Evolutionary conservation across 1,284 basidiomycete genomes (phyloP).

Genomic region (Boletus smithii): DNA sequence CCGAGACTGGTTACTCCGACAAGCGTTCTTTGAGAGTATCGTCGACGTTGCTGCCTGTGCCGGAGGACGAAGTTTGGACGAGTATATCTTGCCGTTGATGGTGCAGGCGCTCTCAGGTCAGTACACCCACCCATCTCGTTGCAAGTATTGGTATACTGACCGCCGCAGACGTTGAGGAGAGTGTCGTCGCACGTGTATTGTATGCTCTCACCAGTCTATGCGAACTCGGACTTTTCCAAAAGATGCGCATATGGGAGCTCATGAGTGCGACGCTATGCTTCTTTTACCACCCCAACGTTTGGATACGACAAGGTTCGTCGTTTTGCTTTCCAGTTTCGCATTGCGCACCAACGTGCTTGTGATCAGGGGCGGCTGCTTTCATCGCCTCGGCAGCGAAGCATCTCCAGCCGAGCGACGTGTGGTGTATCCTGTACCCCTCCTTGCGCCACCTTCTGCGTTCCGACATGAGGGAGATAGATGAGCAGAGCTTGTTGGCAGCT

Average conservation of each 20-base stretch:
- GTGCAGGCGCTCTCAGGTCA: slow-evolving; percentile 86
- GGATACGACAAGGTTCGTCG: slow-evolving; percentile 83
- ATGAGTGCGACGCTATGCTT: slow-evolving; percentile 86
- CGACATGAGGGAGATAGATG: slow-evolving; percentile 79
- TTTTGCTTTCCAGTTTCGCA: not conserved
- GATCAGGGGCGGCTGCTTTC: slow-evolving; percentile 77
- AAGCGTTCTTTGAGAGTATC: slow-evolving; percentile 94
- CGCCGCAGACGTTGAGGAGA: slow-evolving; percentile 84
- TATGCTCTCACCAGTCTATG: slow-evolving; percentile 82
- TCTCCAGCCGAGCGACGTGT: slow-evolving; percentile 82
- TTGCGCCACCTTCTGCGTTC: slow-evolving; percentile 82
- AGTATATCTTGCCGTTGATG: slow-evolving; percentile 92
- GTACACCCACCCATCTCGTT: slow-evolving; percentile 17
- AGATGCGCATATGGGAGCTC: slow-evolving; percentile 92
- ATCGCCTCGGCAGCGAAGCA: slow-evolving; percentile 81
- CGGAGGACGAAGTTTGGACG: slow-evolving; percentile 80
- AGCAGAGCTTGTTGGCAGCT: slow-evolving; percentile 68
- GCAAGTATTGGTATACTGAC: slow-evolving; percentile 2
- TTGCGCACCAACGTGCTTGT: not conserved
- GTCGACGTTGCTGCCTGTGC: slow-evolving; percentile 93
- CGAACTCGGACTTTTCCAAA: slow-evolving; percentile 83
- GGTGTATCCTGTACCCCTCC: slow-evolving; percentile 95
- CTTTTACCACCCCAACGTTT: slow-evolving; percentile 93
- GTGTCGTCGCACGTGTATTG: slow-evolving; percentile 86
- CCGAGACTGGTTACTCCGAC: slow-evolving; percentile 86